phyloP scores from a whole-genome alignment of 2,329 filamentous ascomycete species.

The Fusarium sp. region DNA sequence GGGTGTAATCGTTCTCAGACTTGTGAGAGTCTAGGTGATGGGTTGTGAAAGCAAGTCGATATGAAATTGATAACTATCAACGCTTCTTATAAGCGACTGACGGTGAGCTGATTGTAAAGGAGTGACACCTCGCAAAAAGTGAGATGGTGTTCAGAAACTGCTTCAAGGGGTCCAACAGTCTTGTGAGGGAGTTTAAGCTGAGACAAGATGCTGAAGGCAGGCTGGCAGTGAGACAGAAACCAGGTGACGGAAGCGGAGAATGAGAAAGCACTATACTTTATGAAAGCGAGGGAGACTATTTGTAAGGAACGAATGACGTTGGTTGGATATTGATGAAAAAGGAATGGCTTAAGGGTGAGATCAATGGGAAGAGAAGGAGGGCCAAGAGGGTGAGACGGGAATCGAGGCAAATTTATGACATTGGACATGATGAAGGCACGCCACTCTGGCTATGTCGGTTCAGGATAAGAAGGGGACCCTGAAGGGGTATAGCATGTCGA shows the following conservation, averaged over 20 bases:
- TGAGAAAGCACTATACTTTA: slow-evolving; percentile 21
- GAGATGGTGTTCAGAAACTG: slow-evolving; percentile 13
- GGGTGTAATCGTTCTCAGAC: neutral
- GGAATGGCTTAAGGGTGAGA: slow-evolving; percentile 26
- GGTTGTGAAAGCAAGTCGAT: slow-evolving; percentile 1
- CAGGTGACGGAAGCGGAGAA: slow-evolving; percentile 23
- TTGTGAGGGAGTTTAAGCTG: slow-evolving; percentile 18
- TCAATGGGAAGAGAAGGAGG: slow-evolving; percentile 13
- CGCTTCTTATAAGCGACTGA: slow-evolving; percentile 31
- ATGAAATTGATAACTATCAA: slow-evolving; percentile 2
- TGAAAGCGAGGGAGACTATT: slow-evolving; percentile 32
- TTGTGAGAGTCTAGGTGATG: slow-evolving; percentile 8
- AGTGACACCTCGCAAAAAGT: slow-evolving; percentile 22
- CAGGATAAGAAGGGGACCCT: neutral
- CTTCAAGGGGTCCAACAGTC: slow-evolving; percentile 5
- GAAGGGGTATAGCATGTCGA: slow-evolving; percentile 18
- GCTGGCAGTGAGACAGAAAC: slow-evolving; percentile 27
- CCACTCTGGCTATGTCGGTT: slow-evolving; percentile 11
- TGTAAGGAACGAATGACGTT: slow-evolving; percentile 27
- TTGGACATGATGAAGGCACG: slow-evolving; percentile 12
- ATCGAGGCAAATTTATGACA: slow-evolving; percentile 32
- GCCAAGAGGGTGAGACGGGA: slow-evolving; percentile 18
- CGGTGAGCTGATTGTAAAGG: slow-evolving; percentile 5
- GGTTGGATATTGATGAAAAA: slow-evolving; percentile 15
- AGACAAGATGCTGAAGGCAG: slow-evolving; percentile 37